These are phyloP conservation scores for Alternaria burnsii DNA, from an alignment of 2,329 filamentous ascomycete species.

Conservation along the genomic window DNA sequence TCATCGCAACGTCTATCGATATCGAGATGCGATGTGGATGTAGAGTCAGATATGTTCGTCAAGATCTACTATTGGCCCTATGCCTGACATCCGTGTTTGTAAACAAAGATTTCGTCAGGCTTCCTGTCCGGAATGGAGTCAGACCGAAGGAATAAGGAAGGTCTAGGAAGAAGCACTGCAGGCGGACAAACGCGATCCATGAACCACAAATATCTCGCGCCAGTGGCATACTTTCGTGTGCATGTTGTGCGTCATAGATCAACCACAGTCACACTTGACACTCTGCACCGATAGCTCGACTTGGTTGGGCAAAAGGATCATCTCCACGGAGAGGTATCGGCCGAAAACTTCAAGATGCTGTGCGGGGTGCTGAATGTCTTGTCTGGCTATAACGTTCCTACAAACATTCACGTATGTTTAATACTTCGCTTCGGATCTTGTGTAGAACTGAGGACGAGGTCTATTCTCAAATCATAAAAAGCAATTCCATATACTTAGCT, in stretches of 20 bases:
- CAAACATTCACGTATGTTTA: background rate
- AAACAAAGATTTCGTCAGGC: background rate
- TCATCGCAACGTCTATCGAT: background rate
- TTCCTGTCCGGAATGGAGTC: background rate
- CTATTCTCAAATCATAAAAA: background rate
- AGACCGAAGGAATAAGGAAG: background rate
- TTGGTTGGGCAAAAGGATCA: background rate
- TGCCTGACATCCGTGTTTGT: background rate
- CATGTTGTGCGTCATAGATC: background rate
- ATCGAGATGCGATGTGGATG: background rate
- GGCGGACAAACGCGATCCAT: background rate
- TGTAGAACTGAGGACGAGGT: background rate
- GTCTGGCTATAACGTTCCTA: background rate
- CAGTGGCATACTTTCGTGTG: background rate
- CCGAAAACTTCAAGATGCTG: rapidly evolving
- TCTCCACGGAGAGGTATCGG: background rate
- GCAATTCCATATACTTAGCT: background rate
- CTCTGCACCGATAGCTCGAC: background rate
- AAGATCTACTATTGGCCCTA: background rate
- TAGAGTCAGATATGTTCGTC: background rate
- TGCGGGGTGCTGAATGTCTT: background rate
- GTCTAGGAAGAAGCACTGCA: background rate
- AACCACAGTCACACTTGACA: background rate
- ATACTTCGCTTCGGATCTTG: background rate
- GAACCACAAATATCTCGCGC: background rate